These are phyloP conservation scores for Citrus sinensis DNA, from an alignment of 345 rosid species.

Conservation along the genomic window DVS_A1.0 CM039161.1:1720501-1721000, in stretches of 20 bases:
- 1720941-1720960: not conserved
- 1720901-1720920: slow-evolving; percentile 41
- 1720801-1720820: slow-evolving; percentile 31
- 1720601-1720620: slow-evolving; percentile 24
- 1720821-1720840: slow-evolving; percentile 16
- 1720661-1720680: slow-evolving; percentile 62
- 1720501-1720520: not conserved
- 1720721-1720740: slow-evolving; percentile 4
- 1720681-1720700: slow-evolving; percentile 59
- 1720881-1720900: no score
- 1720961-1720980: not conserved
- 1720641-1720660: slow-evolving; percentile 49
- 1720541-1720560: slow-evolving; percentile 5
- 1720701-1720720: slow-evolving; percentile 41
- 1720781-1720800: not conserved
- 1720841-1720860: not conserved
- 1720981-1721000: not conserved
- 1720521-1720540: slow-evolving; percentile 8
- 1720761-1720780: not conserved
- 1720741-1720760: not conserved
- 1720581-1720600: slow-evolving; percentile 58
- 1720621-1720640: slow-evolving; percentile 48
- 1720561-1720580: slow-evolving; percentile 44
- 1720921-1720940: slow-evolving; percentile 18
- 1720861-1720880: not conserved